Evolutionary conservation across 2,329 filamentous ascomycete species (phyloP).

Genomic region (Colletotrichum sp.): DNA sequence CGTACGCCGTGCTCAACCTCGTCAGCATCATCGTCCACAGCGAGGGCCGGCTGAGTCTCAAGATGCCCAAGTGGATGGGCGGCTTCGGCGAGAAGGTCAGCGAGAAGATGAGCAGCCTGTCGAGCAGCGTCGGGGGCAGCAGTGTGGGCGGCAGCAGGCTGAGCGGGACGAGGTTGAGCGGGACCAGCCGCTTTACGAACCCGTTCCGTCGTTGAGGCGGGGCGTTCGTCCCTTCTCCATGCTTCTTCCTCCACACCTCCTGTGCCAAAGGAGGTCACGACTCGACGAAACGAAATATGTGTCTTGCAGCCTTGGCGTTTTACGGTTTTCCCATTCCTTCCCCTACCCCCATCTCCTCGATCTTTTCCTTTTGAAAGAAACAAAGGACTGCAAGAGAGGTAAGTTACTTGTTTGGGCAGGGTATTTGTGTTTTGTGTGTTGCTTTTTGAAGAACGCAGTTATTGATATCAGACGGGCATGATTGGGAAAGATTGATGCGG

Average conservation of each 20-base stretch:
- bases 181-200: conserved; percentile 4
- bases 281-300: background rate
- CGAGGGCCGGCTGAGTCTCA: conserved; percentile 67
- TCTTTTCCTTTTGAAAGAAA: background rate
- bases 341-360: background rate
- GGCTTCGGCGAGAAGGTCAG: conserved; percentile 51
- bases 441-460: background rate
- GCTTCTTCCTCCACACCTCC: background rate
- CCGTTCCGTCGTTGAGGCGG: conserved; percentile 4
- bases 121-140: conserved; percentile 45
- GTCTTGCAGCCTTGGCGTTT: background rate
- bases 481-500: background rate
- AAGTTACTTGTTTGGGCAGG: background rate
- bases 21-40: conserved; percentile 89
- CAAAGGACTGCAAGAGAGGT: background rate
- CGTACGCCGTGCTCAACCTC: conserved; percentile 84
- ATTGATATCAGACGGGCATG: background rate
- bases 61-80: conserved; percentile 56
- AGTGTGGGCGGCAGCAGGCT: conserved; percentile 16
- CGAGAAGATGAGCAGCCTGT: conserved; percentile 55
- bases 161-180: conserved; percentile 27
- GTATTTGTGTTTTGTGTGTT: background rate
- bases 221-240: background rate
- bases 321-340: background rate
- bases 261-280: background rate